phyloP scores from a whole-genome alignment of 495 filamentous ascomycete genomes.

The Penicillium lividum region DNA sequence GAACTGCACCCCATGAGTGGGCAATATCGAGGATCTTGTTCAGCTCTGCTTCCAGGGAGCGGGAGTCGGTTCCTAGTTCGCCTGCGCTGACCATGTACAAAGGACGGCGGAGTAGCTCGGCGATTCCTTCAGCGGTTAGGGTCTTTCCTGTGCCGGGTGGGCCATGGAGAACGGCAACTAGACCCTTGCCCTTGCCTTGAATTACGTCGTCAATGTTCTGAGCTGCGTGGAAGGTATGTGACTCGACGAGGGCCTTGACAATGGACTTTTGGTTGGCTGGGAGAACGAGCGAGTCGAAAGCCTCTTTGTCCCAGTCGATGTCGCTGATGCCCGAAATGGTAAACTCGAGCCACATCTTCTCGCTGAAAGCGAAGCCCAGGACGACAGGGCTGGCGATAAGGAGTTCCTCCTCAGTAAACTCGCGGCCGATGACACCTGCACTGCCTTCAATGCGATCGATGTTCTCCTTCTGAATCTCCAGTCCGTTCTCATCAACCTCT shows the following conservation, averaged over 20 bases:
- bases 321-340: constrained; percentile 79
- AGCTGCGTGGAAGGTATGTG: constrained; percentile 77
- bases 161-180: constrained; percentile 76
- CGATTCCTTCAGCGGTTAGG: constrained; percentile 83
- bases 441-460: constrained; percentile 55
- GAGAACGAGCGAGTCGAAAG: constrained; percentile 76
- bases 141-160: constrained; percentile 90
- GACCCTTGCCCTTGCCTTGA: constrained; percentile 74
- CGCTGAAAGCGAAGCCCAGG: constrained; percentile 87
- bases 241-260: constrained; percentile 76
- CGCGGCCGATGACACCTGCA: constrained; percentile 39
- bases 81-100: constrained; percentile 84
- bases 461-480: constrained; percentile 66
- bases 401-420: constrained; percentile 83
- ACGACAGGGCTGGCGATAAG: constrained; percentile 88
- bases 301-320: constrained; percentile 79
- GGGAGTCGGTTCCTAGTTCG: constrained; percentile 77
- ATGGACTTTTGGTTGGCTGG: constrained; percentile 76
- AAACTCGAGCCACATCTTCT: constrained; percentile 93
- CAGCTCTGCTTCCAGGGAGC: constrained; percentile 76
- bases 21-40: constrained; percentile 85
- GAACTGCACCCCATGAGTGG: constrained; percentile 81
- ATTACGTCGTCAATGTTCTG: constrained; percentile 85
- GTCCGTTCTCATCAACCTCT: constrained; percentile 59
- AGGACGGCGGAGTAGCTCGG: constrained; percentile 77